A percentile compares a stretch with the other conserved stretches of the same genome.
These are phyloP conservation scores for Lepidium campestre DNA, from an alignment of 441 rosid genomes.

Conservation along the genomic window DNA sequence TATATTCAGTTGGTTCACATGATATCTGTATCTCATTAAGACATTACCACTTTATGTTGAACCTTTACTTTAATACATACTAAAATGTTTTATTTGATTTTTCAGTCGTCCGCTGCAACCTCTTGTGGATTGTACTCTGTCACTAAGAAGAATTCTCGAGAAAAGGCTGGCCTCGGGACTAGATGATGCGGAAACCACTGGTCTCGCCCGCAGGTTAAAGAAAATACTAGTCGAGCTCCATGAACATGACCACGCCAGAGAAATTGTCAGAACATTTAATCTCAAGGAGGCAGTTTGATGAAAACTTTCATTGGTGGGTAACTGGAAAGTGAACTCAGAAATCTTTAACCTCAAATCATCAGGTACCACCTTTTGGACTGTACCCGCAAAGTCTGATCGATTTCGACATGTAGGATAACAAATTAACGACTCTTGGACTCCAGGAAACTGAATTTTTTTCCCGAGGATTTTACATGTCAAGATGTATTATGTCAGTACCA, in stretches of 20 bases:
- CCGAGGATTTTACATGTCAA: neutral
- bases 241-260: conserved; percentile 81
- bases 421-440: neutral
- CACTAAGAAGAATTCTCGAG: conserved; percentile 51
- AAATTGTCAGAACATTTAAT: conserved; percentile 59
- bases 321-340: neutral
- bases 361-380: neutral
- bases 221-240: conserved; percentile 83
- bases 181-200: conserved; percentile 49
- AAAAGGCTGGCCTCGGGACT: conserved; percentile 54
- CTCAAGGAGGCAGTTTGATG: conserved; percentile 82
- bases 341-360: neutral
- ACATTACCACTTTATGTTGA: neutral
- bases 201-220: conserved; percentile 83
- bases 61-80: neutral
- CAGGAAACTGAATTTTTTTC: neutral
- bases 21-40: neutral
- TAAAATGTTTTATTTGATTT: neutral
- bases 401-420: neutral
- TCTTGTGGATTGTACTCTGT: conserved; percentile 63
- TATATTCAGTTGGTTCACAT: neutral
- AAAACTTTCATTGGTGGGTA: neutral
- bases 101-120: conserved; percentile 76
- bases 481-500: neutral
- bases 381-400: neutral